Conservation (phyloP, 2,329 filamentous ascomycete species). For the Fusarium devonianum region DNA sequence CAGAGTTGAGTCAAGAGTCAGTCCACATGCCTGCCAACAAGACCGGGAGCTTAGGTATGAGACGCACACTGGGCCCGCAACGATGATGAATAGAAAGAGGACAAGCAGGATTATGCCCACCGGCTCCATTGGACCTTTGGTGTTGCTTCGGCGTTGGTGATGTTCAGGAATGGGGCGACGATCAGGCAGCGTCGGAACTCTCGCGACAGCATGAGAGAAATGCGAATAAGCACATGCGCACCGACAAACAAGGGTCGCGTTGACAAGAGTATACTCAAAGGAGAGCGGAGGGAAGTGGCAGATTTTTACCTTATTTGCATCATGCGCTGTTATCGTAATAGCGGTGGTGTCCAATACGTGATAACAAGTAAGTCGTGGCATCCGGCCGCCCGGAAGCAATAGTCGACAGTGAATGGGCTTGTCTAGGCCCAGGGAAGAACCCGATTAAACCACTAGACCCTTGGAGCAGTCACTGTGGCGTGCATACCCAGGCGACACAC, state of each 20-base stretch:
- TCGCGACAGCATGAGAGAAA: neutral
- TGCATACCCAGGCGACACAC: slow-evolving; percentile 14
- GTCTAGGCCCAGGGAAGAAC: neutral
- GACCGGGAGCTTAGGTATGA: neutral
- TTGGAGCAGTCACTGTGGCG: slow-evolving; percentile 13
- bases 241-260: neutral
- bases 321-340: slow-evolving; percentile 5
- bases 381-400: slow-evolving; percentile 1
- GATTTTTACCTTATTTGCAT: neutral
- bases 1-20: slow-evolving; percentile 6
- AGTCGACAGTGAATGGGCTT: neutral
- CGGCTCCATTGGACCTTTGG: slow-evolving; percentile 30
- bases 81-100: slow-evolving; percentile 32
- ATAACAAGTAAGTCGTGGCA: slow-evolving; percentile 6
- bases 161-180: slow-evolving; percentile 6
- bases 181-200: slow-evolving; percentile 6
- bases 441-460: slow-evolving; percentile 9
- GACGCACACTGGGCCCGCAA: slow-evolving; percentile 36
- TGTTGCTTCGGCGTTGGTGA: neutral
- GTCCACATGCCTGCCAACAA: neutral
- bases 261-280: neutral
- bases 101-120: slow-evolving; percentile 39
- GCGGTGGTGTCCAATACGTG: neutral
- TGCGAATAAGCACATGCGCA: neutral
- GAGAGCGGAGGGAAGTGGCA: neutral